phyloP scores from a whole-genome alignment of 176 grass and related monocot genomes.

The Themeda triandra region DNA sequence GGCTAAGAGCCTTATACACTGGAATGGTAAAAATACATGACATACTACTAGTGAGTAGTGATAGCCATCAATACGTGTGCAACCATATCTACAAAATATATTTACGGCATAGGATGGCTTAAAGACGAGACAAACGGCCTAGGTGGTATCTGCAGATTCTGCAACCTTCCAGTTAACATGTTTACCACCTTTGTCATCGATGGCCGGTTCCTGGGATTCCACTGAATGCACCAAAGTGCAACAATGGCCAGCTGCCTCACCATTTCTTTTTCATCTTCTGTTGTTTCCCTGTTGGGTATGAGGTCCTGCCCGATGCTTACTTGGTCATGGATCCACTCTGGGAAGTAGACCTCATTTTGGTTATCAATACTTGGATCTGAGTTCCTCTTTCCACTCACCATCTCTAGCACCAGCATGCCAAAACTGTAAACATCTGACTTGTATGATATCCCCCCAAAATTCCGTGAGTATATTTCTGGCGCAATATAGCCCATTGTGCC shows the following conservation, averaged over 20 bases:
- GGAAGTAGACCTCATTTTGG: constrained; percentile 30
- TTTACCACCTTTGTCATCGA: constrained; percentile 44
- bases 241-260: constrained; percentile 32
- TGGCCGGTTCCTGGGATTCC: constrained; percentile 40
- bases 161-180: constrained; percentile 34
- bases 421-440: constrained; percentile 57
- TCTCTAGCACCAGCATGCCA: constrained; percentile 50
- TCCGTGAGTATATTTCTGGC: constrained; percentile 33
- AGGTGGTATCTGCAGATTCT: constrained; percentile 42
- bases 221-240: constrained; percentile 58
- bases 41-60: neutral
- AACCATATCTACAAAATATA: neutral
- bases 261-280: constrained; percentile 1
- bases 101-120: neutral
- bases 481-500: constrained; percentile 55
- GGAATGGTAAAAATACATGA: neutral
- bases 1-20: neutral
- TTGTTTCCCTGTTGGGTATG: neutral
- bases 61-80: neutral
- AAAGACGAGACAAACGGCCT: constrained; percentile 39
- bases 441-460: constrained; percentile 25
- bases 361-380: constrained; percentile 39
- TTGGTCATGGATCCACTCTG: constrained; percentile 43
- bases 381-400: constrained; percentile 57
- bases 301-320: constrained; percentile 4